A percentile compares a stretch with the other conserved stretches of the same genome.
These are phyloP conservation scores for Solanum lignicaule DNA, from an alignment of 257 asterid genomes.

Conservation along the genomic window DNA sequence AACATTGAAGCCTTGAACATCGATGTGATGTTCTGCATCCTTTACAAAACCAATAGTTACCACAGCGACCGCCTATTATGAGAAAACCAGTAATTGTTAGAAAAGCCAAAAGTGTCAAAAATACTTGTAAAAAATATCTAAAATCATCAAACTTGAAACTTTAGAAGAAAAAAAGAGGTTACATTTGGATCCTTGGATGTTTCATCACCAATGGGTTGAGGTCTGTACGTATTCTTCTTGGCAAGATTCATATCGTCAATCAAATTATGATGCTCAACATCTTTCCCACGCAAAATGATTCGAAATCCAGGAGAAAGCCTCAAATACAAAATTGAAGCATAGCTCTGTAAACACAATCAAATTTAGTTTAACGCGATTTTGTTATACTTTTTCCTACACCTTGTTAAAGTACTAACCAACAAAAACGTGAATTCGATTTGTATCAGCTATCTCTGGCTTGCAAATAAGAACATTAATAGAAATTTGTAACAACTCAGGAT, in stretches of 20 bases:
- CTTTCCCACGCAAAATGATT: slow-evolving; percentile 46
- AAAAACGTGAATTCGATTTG: neutral
- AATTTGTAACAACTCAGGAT: neutral
- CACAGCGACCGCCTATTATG: slow-evolving; percentile 17
- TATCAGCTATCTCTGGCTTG: neutral
- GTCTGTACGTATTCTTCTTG: slow-evolving; percentile 28
- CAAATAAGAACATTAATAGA: no score
- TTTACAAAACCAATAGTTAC: slow-evolving; percentile 66
- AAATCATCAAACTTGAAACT: neutral
- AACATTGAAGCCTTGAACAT: slow-evolving; percentile 81
- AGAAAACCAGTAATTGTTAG: neutral
- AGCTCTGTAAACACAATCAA: slow-evolving; percentile 28
- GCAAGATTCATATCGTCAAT: slow-evolving; percentile 32
- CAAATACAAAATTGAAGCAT: slow-evolving; percentile 67
- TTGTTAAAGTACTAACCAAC: neutral
- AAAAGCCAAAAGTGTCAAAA: neutral
- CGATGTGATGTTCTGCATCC: slow-evolving; percentile 68
- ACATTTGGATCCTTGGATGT: slow-evolving; percentile 38
- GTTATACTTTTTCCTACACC: neutral
- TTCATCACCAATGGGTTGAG: slow-evolving; percentile 22
- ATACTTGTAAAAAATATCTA: neutral
- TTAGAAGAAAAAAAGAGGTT: neutral
- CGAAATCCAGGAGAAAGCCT: slow-evolving; percentile 43
- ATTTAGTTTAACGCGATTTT: neutral
- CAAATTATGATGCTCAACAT: slow-evolving; percentile 48